Evolutionary conservation across 2,329 filamentous ascomycete genomes (phyloP).

Genomic region (Epichloe coenophiala): DNA sequence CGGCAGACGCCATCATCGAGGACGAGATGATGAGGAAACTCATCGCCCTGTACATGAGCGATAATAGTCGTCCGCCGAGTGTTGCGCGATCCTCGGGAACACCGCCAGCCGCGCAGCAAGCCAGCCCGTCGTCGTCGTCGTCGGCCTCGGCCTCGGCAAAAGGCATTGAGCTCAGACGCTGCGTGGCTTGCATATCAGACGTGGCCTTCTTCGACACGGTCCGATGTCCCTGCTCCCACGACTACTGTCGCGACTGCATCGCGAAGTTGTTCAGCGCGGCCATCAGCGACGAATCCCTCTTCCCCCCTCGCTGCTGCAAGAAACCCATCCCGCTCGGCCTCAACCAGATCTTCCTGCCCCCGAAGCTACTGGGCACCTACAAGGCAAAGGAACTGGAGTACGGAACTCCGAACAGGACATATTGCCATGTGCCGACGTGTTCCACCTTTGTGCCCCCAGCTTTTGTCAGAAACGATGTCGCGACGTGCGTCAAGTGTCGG

Average conservation of each 20-base stretch:
- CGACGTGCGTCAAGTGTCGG: constrained; percentile 28
- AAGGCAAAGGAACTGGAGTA: constrained; percentile 34
- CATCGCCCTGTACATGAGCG: background rate
- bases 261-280: constrained; percentile 27
- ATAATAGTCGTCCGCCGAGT: background rate
- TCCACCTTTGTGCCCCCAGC: constrained; percentile 30
- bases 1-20: background rate
- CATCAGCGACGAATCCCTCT: constrained; percentile 35
- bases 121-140: no score
- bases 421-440: constrained; percentile 33
- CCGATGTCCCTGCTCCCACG: constrained; percentile 19
- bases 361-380: constrained; percentile 22
- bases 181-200: background rate
- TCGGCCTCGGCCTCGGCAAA: no score
- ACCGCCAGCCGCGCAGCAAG: background rate
- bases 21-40: background rate
- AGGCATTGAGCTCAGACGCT: background rate
- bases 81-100: background rate
- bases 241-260: constrained; percentile 39
- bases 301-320: constrained; percentile 43
- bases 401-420: constrained; percentile 31
- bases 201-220: background rate
- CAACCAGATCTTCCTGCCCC: constrained; percentile 22
- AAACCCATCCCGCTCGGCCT: constrained; percentile 24
- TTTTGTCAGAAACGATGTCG: constrained; percentile 20